Percentiles rank a stretch among this genome's conserved stretches.
Conservation (phyloP, 2,329 filamentous ascomycete genomes). For the Botrytis medusae region DNA sequence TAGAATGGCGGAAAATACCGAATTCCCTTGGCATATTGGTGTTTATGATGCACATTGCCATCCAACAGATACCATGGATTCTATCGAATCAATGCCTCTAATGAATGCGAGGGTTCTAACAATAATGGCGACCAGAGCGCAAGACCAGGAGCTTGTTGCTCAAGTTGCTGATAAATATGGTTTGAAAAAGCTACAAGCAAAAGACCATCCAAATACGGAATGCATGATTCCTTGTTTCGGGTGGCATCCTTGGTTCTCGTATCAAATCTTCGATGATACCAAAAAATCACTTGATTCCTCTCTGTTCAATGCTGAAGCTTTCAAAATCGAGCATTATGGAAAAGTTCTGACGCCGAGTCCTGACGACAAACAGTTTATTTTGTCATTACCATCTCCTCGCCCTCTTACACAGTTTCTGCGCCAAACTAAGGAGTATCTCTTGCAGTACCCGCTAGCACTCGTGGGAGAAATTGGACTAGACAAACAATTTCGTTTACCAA, state of each 20-base stretch:
- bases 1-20: slow-evolving; percentile 11
- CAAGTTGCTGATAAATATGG: slow-evolving; percentile 57
- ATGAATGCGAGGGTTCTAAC: slow-evolving; percentile 69
- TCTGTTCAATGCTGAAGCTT: slow-evolving; percentile 28
- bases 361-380: slow-evolving; percentile 46
- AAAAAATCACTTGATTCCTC: slow-evolving; percentile 28
- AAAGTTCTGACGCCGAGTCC: slow-evolving; percentile 61
- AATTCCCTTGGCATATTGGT: slow-evolving; percentile 68
- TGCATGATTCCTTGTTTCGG: slow-evolving; percentile 72
- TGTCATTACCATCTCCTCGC: slow-evolving; percentile 57
- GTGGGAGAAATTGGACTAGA: slow-evolving; percentile 79
- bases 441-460: slow-evolving; percentile 60
- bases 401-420: slow-evolving; percentile 59
- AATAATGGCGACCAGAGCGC: slow-evolving; percentile 73
- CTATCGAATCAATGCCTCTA: slow-evolving; percentile 53
- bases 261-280: slow-evolving; percentile 69
- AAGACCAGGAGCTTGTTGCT: slow-evolving; percentile 74
- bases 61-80: slow-evolving; percentile 74
- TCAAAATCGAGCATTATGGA: slow-evolving; percentile 61
- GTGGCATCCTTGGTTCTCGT: slow-evolving; percentile 85
- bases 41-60: slow-evolving; percentile 82
- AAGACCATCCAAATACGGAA: slow-evolving; percentile 36
- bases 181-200: slow-evolving; percentile 41
- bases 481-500: slow-evolving; percentile 72
- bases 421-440: slow-evolving; percentile 56